Conservation (phyloP, 805 yeast species). For the Hanseniaspora mollemarum region DNA sequence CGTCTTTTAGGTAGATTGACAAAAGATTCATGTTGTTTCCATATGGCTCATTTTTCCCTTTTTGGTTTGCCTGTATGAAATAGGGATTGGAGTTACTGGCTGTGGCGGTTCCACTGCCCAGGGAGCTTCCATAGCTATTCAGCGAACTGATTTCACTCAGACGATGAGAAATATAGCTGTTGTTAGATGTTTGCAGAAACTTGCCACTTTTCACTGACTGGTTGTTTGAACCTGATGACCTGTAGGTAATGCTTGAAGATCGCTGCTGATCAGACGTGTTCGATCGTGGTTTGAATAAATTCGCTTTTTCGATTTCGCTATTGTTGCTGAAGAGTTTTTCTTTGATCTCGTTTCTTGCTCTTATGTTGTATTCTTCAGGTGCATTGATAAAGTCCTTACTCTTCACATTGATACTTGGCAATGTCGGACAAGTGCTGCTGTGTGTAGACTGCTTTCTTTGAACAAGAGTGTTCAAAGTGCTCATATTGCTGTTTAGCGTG, state of each 20-base stretch:
- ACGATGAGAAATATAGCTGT: slow-evolving; percentile 8
- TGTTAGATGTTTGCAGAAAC: slow-evolving; percentile 10
- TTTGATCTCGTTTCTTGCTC: slow-evolving; percentile 30
- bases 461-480: not conserved
- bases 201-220: not conserved
- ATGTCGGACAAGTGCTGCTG: not conserved
- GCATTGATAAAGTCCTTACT: slow-evolving; percentile 26
- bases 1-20: slow-evolving; percentile 35
- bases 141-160: slow-evolving; percentile 12
- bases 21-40: not conserved
- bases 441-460: not conserved
- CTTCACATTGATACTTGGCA: slow-evolving; percentile 9
- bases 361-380: slow-evolving; percentile 29
- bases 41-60: not conserved
- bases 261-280: not conserved
- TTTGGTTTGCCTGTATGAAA: slow-evolving; percentile 14
- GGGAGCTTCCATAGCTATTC: slow-evolving; percentile 6
- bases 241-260: not conserved
- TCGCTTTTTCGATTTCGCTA: not conserved
- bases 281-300: slow-evolving; percentile 4
- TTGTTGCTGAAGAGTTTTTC: slow-evolving; percentile 21
- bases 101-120: not conserved
- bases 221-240: not conserved
- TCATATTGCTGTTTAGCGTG: not conserved
- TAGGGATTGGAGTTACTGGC: not conserved